Percentiles rank a stretch among this genome's conserved stretches.
Conservation (phyloP, 164 flowering plant genomes). For the Litsea cubeba region DNA sequence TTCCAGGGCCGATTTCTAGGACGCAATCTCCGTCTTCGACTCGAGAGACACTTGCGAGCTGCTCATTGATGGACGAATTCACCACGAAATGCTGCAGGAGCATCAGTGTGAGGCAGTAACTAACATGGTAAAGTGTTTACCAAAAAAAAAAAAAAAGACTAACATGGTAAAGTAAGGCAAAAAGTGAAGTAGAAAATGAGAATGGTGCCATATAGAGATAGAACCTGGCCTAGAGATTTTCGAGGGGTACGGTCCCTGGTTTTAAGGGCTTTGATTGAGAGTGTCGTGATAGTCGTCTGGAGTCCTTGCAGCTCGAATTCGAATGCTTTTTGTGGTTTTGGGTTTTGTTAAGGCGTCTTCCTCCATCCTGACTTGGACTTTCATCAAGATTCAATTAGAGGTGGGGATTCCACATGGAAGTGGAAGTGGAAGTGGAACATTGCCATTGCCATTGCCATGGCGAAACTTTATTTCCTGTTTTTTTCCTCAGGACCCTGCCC, state of each 20-base stretch:
- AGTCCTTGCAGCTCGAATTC: neutral
- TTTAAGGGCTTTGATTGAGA: constrained; percentile 78
- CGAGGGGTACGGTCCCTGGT: constrained; percentile 45
- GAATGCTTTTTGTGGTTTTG: neutral
- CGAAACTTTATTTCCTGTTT: no score
- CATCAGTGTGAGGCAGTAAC: no score
- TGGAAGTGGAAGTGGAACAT: no score
- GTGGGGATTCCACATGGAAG: no score
- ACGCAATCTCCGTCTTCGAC: constrained; percentile 76
- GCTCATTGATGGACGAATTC: constrained; percentile 62
- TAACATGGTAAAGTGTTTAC: neutral
- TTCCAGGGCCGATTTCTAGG: constrained; percentile 94
- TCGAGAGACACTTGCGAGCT: constrained; percentile 55
- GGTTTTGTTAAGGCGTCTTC: no score
- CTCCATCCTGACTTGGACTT: no score
- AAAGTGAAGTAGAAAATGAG: neutral
- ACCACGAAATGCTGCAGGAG: constrained; percentile 88
- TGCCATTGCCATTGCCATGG: no score
- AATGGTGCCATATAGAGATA: neutral
- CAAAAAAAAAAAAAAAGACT: no score
- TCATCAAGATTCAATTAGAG: no score
- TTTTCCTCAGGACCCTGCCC: no score
- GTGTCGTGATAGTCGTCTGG: constrained; percentile 79
- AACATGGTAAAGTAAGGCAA: neutral
- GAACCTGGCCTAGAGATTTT: constrained; percentile 94